Evolutionary conservation across 2,329 filamentous ascomycete genomes (phyloP), one percentile per base, ranked within the genome.

Genomic region (Claviceps citrina): DNA sequence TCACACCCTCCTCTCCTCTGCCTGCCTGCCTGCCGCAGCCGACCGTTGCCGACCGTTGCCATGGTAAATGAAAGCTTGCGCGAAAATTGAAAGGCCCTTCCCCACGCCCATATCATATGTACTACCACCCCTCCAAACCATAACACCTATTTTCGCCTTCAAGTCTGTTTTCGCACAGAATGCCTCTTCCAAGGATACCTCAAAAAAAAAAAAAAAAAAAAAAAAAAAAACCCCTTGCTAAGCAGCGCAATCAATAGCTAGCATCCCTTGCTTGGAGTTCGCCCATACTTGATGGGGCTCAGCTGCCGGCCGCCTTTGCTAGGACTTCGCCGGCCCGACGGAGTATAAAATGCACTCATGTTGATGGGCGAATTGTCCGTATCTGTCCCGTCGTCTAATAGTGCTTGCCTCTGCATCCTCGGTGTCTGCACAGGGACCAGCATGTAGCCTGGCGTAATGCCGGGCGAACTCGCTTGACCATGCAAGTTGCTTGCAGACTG

Each of bases 341-440:
- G 68, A 2, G 66, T 69, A 43, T 60, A 61, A 5, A 63, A 61
- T 3, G 71, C 47, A 42, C 58, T 64, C 40, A 61, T 54, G 28
- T 56, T 58, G 5, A 60, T 59, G 0, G 69, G 67, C 7, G 68
- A 68, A 20, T 47, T 65, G 40, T 75, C 71, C 3, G 68, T 71
- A 31, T 74, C 71, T 0, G 64, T 67, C 1, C 56, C 64, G 7
- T 70, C 67, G 37, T 64, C 61, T 8, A 62, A 43, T 36, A 63
- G 52, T n/a, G 57, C 55, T 35, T 65, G 61, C 18, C 68, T 60
- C 39, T 62, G 61, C 37, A 60, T 50, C 25, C 53, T 60, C 4
- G 68, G 67, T 12, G 67, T 71, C 46, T 69, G 65, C 20, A 70
- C 63, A 3, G 67, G 68, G 37, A 68, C 61, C 57, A 63, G 66